phyloP scores from a whole-genome alignment of 306 rosid species.

The Inga leiocalycina region DNA sequence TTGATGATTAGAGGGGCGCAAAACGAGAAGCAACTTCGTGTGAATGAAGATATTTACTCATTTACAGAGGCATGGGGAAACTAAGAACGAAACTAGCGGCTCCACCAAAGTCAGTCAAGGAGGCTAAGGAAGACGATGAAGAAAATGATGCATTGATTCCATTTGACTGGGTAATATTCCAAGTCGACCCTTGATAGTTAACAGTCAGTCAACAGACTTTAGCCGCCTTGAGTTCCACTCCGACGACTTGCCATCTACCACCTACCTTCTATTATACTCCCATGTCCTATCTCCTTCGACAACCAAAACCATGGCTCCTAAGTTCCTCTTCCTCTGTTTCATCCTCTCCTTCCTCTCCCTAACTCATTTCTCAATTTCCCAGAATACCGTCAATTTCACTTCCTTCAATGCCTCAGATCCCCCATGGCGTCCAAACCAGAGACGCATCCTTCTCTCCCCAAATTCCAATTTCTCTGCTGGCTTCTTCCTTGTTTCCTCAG shows the following conservation, averaged over 20 bases:
- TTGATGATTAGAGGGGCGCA: too few species aligned
- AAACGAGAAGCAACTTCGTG: too few species aligned
- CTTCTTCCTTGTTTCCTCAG: slow-evolving; percentile 36
- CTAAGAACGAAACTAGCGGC: not conserved
- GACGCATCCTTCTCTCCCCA: slow-evolving; percentile 52
- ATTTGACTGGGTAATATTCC: not conserved
- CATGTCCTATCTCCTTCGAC: not conserved
- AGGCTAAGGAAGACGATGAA: not conserved
- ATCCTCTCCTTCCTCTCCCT: slow-evolving; percentile 29
- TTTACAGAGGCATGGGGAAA: not conserved
- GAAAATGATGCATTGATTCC: not conserved
- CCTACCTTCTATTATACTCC: not conserved
- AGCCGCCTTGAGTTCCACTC: not conserved
- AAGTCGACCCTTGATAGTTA: not conserved
- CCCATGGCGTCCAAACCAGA: slow-evolving; percentile 57
- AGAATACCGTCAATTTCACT: slow-evolving; percentile 1
- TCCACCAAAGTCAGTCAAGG: not conserved
- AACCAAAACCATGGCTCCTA: slow-evolving; percentile 32
- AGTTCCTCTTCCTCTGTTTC: slow-evolving; percentile 28
- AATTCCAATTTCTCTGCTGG: slow-evolving; percentile 67
- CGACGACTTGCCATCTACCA: not conserved
- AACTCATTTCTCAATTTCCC: slow-evolving; percentile 45
- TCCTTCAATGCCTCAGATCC: slow-evolving; percentile 49
- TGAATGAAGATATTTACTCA: too few species aligned
- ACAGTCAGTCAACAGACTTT: not conserved